Evolutionary conservation across 352 stramenopile genomes (phyloP), one percentile per base, ranked within the genome.

Genomic region (Achlya hypogyna): DNA sequence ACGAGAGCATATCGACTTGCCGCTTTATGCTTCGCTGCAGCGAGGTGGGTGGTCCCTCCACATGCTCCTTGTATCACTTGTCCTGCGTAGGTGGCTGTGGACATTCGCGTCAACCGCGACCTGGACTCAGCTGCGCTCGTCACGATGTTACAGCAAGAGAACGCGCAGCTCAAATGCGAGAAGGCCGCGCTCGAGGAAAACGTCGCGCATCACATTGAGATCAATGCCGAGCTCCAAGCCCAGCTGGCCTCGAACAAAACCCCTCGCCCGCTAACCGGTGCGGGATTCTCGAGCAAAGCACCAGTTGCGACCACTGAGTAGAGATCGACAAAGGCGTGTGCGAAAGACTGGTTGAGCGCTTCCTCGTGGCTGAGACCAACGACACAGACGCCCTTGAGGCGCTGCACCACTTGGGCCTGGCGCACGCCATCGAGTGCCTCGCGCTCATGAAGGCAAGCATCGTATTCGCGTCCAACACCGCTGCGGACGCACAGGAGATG

Each of bases 1-100:
- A 95, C 62, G 96, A 99, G 68, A 97, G 88, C 31, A 97, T 99
- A 59, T 97, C 88, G 2, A 98, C 93, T 23, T 98, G 94, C 69
- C 84, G 95, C 34, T 99, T 99, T 69, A 96, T 96, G 72, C 93
- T 98, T 71, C 83, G 94, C 6, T 97, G 98, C 52, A 89, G 91
- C 1, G 75, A 96, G 43, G 90, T 98, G 20, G 78, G 52, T 28
- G 12, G 8, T 51, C 31, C 20, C n/a, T n/a, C n/a, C n/a, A n/a
- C 28, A 6, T 65, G 20, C 14, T 14, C 28, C 10, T 34, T 9
- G 0, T 56, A 56, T 56, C 10, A 56, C 49, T 49, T 49, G 42
- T 20, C 18, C 42, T 49, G 22, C 18, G 18, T 62, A 75, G 71
- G 69, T 76, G 23, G 69, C 71, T 4, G 79, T 91, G 9, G 81